phyloP scores from a whole-genome alignment of 495 filamentous ascomycete genomes.

The Penicillium tannophilum region DNA sequence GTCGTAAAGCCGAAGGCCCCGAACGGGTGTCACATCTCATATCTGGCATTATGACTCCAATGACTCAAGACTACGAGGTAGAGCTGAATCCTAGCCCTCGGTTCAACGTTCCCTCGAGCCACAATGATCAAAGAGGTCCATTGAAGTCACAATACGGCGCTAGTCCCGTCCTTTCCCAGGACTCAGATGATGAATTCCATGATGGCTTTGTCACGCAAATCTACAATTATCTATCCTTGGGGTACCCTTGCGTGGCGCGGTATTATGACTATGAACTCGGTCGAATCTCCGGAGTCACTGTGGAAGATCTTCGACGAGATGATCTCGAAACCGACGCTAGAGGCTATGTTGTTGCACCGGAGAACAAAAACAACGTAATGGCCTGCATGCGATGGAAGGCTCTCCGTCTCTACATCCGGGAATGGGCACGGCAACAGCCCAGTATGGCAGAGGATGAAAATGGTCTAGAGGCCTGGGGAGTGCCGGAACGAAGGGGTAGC shows the following conservation, averaged over 20 bases:
- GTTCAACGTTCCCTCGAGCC: neutral
- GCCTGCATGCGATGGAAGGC: conserved; percentile 76
- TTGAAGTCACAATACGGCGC: neutral
- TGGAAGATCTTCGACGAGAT: conserved; percentile 68
- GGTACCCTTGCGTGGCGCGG: conserved; percentile 81
- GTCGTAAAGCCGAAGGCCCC: conserved; percentile 27
- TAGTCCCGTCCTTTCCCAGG: neutral
- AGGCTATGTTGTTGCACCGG: conserved; percentile 64
- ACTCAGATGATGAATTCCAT: conserved; percentile 62
- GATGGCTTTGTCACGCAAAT: conserved; percentile 92
- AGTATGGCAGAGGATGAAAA: conserved; percentile 55
- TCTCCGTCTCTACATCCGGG: conserved; percentile 74
- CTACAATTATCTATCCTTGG: conserved; percentile 92
- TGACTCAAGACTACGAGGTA: conserved; percentile 18
- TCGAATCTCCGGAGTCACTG: conserved; percentile 68
- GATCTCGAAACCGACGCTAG: conserved; percentile 64
- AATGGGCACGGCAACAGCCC: conserved; percentile 83
- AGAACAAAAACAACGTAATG: conserved; percentile 37
- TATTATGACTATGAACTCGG: conserved; percentile 81
- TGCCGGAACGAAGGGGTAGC: conserved; percentile 72
- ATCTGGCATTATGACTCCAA: conserved; percentile 32
- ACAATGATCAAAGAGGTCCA: neutral
- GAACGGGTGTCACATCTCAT: conserved; percentile 12
- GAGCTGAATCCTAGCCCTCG: conserved; percentile 36
- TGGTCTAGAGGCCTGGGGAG: conserved; percentile 66